Evolutionary conservation across 306 rosid species (phyloP), one percentile per base, ranked within the genome.

Genomic region (Vigna hirtella): DNA sequence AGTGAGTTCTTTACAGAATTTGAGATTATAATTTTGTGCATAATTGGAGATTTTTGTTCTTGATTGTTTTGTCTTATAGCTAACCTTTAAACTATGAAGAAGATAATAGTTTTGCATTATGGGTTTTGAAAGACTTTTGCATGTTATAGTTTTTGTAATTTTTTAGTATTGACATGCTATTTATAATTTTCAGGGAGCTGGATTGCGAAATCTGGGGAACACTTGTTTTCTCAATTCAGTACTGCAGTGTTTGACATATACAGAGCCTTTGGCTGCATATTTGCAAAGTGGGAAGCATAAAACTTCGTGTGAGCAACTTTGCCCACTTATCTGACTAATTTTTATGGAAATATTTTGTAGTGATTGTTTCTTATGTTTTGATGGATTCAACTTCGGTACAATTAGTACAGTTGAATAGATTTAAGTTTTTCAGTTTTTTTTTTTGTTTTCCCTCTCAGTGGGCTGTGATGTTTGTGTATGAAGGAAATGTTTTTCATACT

Each of bases 141-240:
- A 15, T 74, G 24, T 38, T 47, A 20, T 70, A 22, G 63, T 56
- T 56, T 56, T 58, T 16, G 4, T 58, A 2, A 13, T 26, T 58
- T 42, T 24, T 58, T 36, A 5, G 36, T 57, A 22, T 7, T 7
- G 13, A 57, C 42, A 43, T 76, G 75, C 47, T 20, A 17, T 74
- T 73, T 12, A 32, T 52, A 24, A 64, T 74, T 83, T 86, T 63
- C 97, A 96, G 99, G 99, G 99, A 67, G 99, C 99, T 72, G 99
- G 99, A 30, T 79, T 96, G 86, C 76, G 52, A 70, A 96, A 96
- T 81, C 89, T 93, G 42, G 99, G 99, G 70, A 96, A 96, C 66
- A 96, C 99, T 43, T 96, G 99, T 77, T 96, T 87, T 83, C 99
- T 96, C 38, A 96, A 96, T 81, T 91, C 99, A 12, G 99, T 93